phyloP scores from a whole-genome alignment of 495 filamentous ascomycete genomes.

The Penicillium cosmopolitanum region DNA sequence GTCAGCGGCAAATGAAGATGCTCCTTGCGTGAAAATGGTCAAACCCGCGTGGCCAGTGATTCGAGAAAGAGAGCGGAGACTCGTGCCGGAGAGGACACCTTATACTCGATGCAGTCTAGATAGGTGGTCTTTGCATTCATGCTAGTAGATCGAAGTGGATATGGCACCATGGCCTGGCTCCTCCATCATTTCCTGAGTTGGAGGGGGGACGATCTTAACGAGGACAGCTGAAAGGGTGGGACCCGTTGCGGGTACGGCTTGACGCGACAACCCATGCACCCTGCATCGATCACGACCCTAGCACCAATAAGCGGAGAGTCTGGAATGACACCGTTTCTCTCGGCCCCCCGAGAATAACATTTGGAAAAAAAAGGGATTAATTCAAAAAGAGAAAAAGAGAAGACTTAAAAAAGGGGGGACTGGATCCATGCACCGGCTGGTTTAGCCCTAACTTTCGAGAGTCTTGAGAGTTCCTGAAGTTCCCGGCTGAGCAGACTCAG shows the following conservation, averaged over 20 bases:
- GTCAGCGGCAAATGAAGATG: slow-evolving; percentile 10
- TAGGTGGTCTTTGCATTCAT: slow-evolving; percentile 1
- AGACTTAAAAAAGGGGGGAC: slow-evolving; percentile 5
- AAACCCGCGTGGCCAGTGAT: neutral
- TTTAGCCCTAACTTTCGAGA: slow-evolving; percentile 24
- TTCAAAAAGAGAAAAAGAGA: neutral
- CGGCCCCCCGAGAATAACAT: slow-evolving; percentile 14
- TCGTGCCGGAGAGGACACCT: slow-evolving; percentile 9
- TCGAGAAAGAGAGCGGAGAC: neutral
- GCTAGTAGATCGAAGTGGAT: slow-evolving; percentile 6
- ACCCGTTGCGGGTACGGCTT: slow-evolving; percentile 27
- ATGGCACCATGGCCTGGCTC: slow-evolving; percentile 4
- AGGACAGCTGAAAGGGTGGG: slow-evolving; percentile 8
- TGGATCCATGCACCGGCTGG: slow-evolving; percentile 20
- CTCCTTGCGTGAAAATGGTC: slow-evolving; percentile 7
- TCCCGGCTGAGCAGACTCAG: slow-evolving; percentile 1
- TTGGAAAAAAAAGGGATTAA: slow-evolving; percentile 5
- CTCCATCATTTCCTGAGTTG: slow-evolving; percentile 12
- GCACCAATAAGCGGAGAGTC: slow-evolving; percentile 26
- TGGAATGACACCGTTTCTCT: slow-evolving; percentile 29
- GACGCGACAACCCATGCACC: slow-evolving; percentile 34
- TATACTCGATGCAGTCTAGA: slow-evolving; percentile 19
- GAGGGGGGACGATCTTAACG: slow-evolving; percentile 9
- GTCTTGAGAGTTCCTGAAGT: slow-evolving; percentile 26
- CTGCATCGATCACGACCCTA: slow-evolving; percentile 42